Conservation (phyloP, 1,284 basidiomycete species). For the Ustilago loliicola region DNA sequence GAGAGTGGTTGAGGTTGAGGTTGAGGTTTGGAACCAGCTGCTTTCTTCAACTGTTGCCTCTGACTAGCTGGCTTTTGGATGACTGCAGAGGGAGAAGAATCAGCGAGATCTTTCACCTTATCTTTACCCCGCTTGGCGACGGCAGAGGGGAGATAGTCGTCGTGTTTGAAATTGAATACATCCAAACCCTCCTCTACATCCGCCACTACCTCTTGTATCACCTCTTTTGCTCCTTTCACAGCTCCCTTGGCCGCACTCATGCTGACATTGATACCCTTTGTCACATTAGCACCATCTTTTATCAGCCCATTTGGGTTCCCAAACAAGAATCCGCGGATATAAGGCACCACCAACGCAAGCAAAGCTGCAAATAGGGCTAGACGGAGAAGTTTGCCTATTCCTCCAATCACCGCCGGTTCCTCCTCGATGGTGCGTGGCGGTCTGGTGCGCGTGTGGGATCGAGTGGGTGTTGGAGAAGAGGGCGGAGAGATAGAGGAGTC, state of each 20-base stretch:
- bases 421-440: neutral
- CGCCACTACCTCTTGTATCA: neutral
- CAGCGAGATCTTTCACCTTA: neutral
- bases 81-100: slow-evolving; percentile 12
- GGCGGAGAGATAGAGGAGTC: slow-evolving; percentile 9
- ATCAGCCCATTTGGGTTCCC: neutral
- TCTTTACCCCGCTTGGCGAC: neutral
- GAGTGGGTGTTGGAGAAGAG: neutral
- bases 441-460: neutral
- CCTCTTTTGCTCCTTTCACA: neutral
- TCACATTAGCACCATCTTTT: neutral
- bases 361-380: slow-evolving; percentile 21
- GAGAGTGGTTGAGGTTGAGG: neutral
- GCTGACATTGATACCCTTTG: neutral
- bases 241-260: neutral
- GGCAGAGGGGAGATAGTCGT: slow-evolving; percentile 30
- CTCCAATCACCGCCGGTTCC: neutral
- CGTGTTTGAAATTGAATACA: slow-evolving; percentile 48
- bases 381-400: slow-evolving; percentile 22
- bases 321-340: neutral
- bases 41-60: neutral
- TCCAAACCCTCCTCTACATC: slow-evolving; percentile 16
- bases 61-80: neutral
- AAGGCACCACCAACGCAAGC: slow-evolving; percentile 37
- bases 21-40: neutral